Base-by-base conservation (phyloP, 257 asterid species). In the Primulina tabacum region DNA sequence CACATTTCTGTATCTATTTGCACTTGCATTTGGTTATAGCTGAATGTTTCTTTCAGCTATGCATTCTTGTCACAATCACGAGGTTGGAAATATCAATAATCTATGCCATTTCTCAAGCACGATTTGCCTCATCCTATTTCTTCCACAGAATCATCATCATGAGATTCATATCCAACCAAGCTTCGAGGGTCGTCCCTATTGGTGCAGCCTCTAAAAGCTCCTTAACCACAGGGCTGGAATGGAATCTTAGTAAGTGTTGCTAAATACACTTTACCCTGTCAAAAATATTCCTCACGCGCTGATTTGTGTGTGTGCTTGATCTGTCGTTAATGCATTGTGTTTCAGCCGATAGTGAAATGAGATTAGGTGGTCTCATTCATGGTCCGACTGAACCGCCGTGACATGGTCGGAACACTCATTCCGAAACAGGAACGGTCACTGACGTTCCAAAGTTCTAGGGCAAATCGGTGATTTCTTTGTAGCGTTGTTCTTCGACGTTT, bases 51-150 rank as follows among this genome's bases (percentile, higher is more conserved):
- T 76, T 85, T 59, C 89, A 90, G 97, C n/a, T 86, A 47, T 82
- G 88, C 82, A 79, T 94, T 77, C 97, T 89, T 70, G 97, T 81
- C 69, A 85, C 87, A 97, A 94, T 71, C 99, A 91, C 47, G 97
- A 94, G 84, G 77, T 85, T 75, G 97, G 97, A 64, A 94, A 94
- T 65, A 88, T 89, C 79, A 91, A 94, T 28, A 92, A 89, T 8
- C 69, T 89, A 24, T 94, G 86, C 65, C 82, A 63, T 63, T 94
- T 94, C 83, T 74, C 97, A 8, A 73, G 76, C 80, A 75, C 75
- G 50, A 79, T 82, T 78, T 86, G 95, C 85, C 92, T 87, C 73
- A 89, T 94, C 71, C 90, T 84, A 75, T 95, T 91, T 72, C 99
- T 94, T 77, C 93, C 96, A 1, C 75, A 86, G 32, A 77, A 81